Evolutionary conservation across 371 early-diverging fungal species (phyloP).

Genomic region (Mucor racemosus): DNA sequence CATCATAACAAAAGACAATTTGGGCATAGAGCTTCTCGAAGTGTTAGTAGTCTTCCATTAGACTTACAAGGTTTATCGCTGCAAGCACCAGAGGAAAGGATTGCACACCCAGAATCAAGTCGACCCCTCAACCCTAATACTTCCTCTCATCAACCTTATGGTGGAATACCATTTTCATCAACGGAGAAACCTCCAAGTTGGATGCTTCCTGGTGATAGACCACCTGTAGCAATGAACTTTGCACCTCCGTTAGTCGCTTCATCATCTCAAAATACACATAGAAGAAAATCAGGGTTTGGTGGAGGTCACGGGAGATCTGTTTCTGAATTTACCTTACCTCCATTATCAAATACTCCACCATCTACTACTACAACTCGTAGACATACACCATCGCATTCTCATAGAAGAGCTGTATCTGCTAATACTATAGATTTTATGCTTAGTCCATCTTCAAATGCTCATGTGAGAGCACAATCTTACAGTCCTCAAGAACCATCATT

Average conservation of each 20-base stretch:
- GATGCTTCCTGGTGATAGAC: constrained; percentile 26
- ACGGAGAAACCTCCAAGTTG: constrained; percentile 27
- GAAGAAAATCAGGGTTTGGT: constrained; percentile 22
- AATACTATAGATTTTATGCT: constrained; percentile 30
- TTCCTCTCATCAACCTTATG: constrained; percentile 10
- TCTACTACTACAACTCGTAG: constrained; percentile 19
- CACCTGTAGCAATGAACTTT: background rate
- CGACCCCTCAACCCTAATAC: background rate
- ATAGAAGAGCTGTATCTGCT: constrained; percentile 30
- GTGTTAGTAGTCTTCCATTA: constrained; percentile 28
- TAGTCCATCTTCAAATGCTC: constrained; percentile 7
- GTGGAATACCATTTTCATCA: constrained; percentile 14
- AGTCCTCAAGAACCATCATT: constrained; percentile 26
- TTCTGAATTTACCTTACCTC: constrained; percentile 27
- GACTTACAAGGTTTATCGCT: constrained; percentile 31
- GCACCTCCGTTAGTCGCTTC: background rate
- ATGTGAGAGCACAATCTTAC: constrained; percentile 22
- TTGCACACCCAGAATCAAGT: background rate
- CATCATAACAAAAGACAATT: constrained; percentile 16
- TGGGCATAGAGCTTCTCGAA: constrained; percentile 22
- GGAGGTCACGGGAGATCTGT: constrained; percentile 27
- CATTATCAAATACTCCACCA: constrained; percentile 14
- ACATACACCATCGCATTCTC: constrained; percentile 21
- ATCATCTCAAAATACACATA: constrained; percentile 13
- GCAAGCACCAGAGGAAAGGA: constrained; percentile 15